These are phyloP conservation scores for Leccinum brunneo-olivaceum DNA, from an alignment of 1,284 basidiomycete species.

Conservation along the genomic window DNA sequence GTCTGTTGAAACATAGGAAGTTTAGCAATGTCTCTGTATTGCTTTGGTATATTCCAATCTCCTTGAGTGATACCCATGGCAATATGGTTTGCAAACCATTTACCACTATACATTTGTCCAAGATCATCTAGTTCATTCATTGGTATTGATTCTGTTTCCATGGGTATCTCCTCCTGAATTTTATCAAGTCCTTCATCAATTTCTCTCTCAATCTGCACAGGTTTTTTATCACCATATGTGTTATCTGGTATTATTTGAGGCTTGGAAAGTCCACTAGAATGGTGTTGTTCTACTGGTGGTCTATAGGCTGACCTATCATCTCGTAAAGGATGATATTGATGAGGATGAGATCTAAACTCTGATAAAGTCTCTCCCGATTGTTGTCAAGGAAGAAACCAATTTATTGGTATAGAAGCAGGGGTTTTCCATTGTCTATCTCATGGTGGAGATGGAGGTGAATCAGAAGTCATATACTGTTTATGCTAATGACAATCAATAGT, in stretches of 20 bases:
- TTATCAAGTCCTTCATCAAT: no score
- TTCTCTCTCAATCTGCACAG: not conserved
- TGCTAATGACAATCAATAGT: not conserved
- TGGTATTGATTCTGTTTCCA: no score
- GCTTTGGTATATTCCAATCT: no score
- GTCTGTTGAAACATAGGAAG: no score
- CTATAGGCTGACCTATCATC: not conserved
- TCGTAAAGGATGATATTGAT: not conserved
- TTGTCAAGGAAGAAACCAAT: no score
- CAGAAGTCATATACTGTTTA: not conserved
- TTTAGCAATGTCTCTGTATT: no score
- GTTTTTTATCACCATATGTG: not conserved
- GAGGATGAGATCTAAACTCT: not conserved
- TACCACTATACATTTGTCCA: no score
- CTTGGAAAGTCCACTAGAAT: not conserved
- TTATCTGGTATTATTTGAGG: not conserved
- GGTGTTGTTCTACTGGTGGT: not conserved
- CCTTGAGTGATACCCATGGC: no score
- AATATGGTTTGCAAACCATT: no score
- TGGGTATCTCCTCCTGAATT: no score
- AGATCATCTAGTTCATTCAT: no score
- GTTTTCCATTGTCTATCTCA: not conserved
- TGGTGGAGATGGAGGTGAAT: not conserved
- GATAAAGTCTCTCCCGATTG: not conserved
- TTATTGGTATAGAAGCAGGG: not conserved